A percentile compares a stretch with the other conserved stretches of the same genome.
These are phyloP conservation scores for Verticillium longisporum DNA, from an alignment of 2,329 filamentous ascomycete species.

Conservation along the genomic window DNA sequence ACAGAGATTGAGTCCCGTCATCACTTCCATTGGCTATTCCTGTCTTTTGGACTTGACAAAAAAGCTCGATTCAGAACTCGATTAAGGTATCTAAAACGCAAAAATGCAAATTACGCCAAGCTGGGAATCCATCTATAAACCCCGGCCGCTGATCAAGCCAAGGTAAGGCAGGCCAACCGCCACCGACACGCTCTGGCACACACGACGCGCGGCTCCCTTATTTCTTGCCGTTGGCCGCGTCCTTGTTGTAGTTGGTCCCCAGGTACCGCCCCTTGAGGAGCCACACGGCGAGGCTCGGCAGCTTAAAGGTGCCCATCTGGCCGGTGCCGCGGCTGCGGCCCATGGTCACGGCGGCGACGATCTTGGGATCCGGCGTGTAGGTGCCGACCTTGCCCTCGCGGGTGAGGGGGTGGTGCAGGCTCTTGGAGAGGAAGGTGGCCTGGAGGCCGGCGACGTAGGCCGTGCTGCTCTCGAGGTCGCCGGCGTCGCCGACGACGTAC, in stretches of 20 bases:
- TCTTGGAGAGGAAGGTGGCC: slow-evolving; percentile 24
- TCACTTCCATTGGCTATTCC: too few relatives aligned
- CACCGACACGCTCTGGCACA: neutral
- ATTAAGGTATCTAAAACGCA: neutral
- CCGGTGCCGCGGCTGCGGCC: slow-evolving; percentile 28
- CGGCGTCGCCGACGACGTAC: slow-evolving; percentile 37
- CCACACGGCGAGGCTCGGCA: slow-evolving; percentile 22
- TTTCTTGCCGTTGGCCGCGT: slow-evolving; percentile 5
- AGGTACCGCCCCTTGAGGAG: slow-evolving; percentile 25
- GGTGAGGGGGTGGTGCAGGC: slow-evolving; percentile 19
- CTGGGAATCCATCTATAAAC: neutral
- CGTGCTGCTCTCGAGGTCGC: slow-evolving; percentile 29
- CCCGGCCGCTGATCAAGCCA: neutral
- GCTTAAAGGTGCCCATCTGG: slow-evolving; percentile 24
- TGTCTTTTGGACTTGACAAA: too few relatives aligned
- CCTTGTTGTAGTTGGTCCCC: slow-evolving; percentile 10
- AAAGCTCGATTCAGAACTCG: too few relatives aligned
- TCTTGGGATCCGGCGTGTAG: slow-evolving; percentile 18
- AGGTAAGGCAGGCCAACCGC: too few relatives aligned
- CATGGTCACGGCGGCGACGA: slow-evolving; percentile 28
- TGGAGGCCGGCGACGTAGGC: slow-evolving; percentile 24
- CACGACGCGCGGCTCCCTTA: neutral
- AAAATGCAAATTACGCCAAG: neutral
- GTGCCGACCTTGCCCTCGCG: slow-evolving; percentile 15
- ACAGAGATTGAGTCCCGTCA: too few relatives aligned